These are phyloP conservation scores for Porogramme epimiltina DNA, from an alignment of 1,284 basidiomycete genomes.

Conservation along the genomic window DNA sequence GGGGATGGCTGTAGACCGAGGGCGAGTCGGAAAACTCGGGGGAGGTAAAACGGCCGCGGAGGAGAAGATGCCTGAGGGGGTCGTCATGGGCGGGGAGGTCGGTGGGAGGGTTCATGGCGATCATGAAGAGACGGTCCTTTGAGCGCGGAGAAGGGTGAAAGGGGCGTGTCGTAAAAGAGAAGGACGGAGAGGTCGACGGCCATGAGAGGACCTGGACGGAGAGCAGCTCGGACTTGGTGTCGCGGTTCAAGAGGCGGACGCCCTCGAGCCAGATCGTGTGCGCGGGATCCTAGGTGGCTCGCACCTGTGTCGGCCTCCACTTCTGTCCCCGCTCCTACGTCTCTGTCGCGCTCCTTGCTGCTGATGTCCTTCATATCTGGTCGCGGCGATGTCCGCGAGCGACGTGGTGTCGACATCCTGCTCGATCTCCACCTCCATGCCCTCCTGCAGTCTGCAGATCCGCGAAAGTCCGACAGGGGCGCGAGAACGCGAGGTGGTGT, in stretches of 20 bases:
- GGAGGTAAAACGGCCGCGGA: slow-evolving; percentile 51
- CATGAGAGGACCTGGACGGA: slow-evolving; percentile 11
- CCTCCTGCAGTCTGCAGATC: slow-evolving; percentile 96
- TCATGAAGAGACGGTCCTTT: slow-evolving; percentile 19
- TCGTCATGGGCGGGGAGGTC: slow-evolving; percentile 40
- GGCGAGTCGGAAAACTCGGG: slow-evolving; percentile 65
- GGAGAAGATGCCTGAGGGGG: slow-evolving; percentile 50
- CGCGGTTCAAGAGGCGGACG: no score
- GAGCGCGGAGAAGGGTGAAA: slow-evolving; percentile 10
- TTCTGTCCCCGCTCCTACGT: slow-evolving; percentile 57
- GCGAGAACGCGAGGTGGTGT: slow-evolving; percentile 94
- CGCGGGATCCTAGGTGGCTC: slow-evolving; percentile 24
- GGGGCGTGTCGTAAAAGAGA: slow-evolving; percentile 23
- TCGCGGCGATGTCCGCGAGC: slow-evolving; percentile 31
- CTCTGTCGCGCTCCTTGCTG: slow-evolving; percentile 30
- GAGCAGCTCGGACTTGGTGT: neutral
- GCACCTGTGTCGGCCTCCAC: slow-evolving; percentile 48
- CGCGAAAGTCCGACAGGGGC: slow-evolving; percentile 92
- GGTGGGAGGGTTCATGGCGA: slow-evolving; percentile 31
- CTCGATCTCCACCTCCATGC: slow-evolving; percentile 92
- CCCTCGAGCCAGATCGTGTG: no score
- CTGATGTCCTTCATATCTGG: slow-evolving; percentile 23
- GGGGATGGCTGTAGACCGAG: slow-evolving; percentile 63
- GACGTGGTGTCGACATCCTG: slow-evolving; percentile 41
- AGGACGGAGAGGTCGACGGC: slow-evolving; percentile 9